Conservation (phyloP, 495 filamentous ascomycete species). For the Talaromyces proteolyticus region DNA sequence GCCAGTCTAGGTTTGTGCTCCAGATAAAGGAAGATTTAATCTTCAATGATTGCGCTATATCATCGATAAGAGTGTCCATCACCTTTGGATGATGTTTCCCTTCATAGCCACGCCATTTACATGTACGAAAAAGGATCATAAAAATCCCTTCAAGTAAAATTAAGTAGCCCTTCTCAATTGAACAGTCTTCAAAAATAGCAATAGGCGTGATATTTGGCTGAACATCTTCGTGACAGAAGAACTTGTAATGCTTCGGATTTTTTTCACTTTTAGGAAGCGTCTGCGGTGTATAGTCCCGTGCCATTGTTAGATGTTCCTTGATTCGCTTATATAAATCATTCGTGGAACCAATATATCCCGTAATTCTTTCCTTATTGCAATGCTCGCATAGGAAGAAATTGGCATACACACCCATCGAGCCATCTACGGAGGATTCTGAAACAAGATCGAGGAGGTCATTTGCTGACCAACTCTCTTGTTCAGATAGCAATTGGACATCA, state of each 20-base stretch:
- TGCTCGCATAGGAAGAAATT: not conserved
- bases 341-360: not conserved
- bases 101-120: not conserved
- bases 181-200: not conserved
- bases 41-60: not conserved
- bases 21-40: not conserved
- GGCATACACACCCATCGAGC: not conserved
- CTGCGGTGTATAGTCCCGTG: not conserved
- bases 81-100: not conserved
- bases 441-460: too few species aligned
- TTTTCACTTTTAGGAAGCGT: not conserved
- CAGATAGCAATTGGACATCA: not conserved
- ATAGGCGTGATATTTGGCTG: not conserved
- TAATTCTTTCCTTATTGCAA: not conserved
- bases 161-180: not conserved
- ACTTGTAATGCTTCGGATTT: not conserved
- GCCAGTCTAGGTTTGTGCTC: not conserved
- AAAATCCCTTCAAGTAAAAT: not conserved
- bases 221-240: not conserved
- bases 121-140: not conserved
- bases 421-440: not conserved
- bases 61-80: not conserved
- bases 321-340: not conserved
- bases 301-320: not conserved
- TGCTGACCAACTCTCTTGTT: not conserved